Percentiles rank a stretch among this genome's conserved stretches.
Conservation (phyloP, 257 asterid species). For the Scutellaria baicalensis region DNA sequence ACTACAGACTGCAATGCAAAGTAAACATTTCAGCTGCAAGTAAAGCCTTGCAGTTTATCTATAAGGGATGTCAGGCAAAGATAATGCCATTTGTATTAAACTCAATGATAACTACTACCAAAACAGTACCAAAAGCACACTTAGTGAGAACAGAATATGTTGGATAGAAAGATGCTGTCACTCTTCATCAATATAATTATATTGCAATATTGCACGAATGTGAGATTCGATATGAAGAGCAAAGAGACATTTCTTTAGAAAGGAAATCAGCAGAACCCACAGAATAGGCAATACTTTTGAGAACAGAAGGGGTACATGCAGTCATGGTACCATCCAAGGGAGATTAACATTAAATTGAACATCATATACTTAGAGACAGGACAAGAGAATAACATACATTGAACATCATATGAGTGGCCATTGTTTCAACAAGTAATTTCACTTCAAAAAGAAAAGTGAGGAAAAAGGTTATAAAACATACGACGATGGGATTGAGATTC, state of each 20-base stretch:
- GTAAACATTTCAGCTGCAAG: neutral
- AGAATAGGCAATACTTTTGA: neutral
- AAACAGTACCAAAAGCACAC: neutral
- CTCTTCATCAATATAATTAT: neutral
- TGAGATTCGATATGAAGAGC: neutral
- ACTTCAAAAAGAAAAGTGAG: neutral
- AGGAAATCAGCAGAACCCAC: neutral
- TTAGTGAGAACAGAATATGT: neutral
- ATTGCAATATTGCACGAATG: neutral
- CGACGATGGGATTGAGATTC: slow-evolving; percentile 95
- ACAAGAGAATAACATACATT: neutral
- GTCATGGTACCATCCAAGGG: neutral
- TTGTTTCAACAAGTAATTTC: neutral
- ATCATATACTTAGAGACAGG: too few species aligned
- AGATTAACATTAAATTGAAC: too few species aligned
- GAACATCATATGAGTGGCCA: neutral
- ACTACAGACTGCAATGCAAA: neutral
- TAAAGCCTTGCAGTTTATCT: neutral
- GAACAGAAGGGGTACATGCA: neutral
- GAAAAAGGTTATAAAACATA: slow-evolving; percentile 23
- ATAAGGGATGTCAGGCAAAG: neutral
- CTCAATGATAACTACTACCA: neutral
- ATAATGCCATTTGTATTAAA: neutral
- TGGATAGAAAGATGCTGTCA: neutral
- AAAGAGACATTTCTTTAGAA: neutral